Conservation (phyloP, 2,329 filamentous ascomycete genomes). For the Pseudofabraea citricarpa region DNA sequence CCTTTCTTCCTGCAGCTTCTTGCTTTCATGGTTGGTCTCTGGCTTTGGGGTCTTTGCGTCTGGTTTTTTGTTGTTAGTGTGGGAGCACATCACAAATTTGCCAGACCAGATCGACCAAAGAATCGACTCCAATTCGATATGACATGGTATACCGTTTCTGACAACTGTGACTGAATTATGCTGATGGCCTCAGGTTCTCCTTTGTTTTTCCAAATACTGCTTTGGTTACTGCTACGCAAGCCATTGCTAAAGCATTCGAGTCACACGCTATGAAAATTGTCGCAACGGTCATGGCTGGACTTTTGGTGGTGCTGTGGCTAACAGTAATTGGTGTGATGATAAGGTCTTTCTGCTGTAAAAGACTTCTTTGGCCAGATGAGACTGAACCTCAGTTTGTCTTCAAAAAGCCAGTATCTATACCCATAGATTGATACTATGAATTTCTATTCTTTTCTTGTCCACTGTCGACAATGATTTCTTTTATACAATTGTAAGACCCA, state of each 20-base stretch:
- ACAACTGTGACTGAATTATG: constrained; percentile 55
- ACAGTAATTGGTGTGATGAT: constrained; percentile 68
- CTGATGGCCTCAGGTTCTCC: constrained; percentile 59
- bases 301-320: constrained; percentile 63
- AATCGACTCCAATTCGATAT: constrained; percentile 68
- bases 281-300: constrained; percentile 62
- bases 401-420: too few species aligned
- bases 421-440: too few species aligned
- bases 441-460: too few species aligned
- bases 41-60: constrained; percentile 77
- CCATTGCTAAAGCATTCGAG: constrained; percentile 59
- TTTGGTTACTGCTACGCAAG: constrained; percentile 62
- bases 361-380: constrained; percentile 69
- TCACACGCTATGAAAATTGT: constrained; percentile 58
- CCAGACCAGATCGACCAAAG: constrained; percentile 40
- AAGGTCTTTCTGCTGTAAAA: constrained; percentile 55
- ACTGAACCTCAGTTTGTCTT: too few species aligned
- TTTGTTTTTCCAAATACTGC: constrained; percentile 49
- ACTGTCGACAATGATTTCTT: too few species aligned
- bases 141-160: constrained; percentile 75
- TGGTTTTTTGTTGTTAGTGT: constrained; percentile 82
- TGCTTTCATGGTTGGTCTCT: constrained; percentile 62
- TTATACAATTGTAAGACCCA: too few species aligned
- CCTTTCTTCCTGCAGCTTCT: constrained; percentile 41
- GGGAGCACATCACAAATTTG: constrained; percentile 69